phyloP scores from a whole-genome alignment of 208 protist genomes.

The Leptomonas seymouri region DNA sequence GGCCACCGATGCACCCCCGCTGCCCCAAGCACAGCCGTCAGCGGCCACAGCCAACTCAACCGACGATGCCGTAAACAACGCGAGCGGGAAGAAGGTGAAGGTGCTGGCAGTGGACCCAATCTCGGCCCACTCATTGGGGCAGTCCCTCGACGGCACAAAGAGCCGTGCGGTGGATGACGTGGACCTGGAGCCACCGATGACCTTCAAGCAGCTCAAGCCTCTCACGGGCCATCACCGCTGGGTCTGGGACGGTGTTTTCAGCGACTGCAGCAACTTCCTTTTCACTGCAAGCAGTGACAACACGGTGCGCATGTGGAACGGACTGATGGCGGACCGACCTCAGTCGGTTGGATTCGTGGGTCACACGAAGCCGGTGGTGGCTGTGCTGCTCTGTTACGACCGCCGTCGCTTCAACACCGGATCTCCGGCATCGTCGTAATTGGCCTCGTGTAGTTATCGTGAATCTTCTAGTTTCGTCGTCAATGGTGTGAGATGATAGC shows the following conservation, averaged over 20 bases:
- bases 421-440: neutral
- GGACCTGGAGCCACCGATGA: conserved; percentile 37
- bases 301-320: conserved; percentile 77
- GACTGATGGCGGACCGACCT: conserved; percentile 52
- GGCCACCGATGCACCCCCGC: neutral
- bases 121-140: conserved; percentile 6
- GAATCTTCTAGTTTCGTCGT: no score
- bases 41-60: neutral
- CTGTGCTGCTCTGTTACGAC: conserved; percentile 47
- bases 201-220: conserved; percentile 69
- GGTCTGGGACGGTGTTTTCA: conserved; percentile 90
- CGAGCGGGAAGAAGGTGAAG: neutral
- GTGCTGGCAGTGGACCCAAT: conserved; percentile 3
- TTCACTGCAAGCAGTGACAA: conserved; percentile 86
- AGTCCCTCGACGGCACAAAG: conserved; percentile 18
- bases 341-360: conserved; percentile 71
- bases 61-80: neutral
- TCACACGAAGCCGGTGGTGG: conserved; percentile 84
- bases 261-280: conserved; percentile 68
- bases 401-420: conserved; percentile 14
- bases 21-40: neutral
- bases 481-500: no score
- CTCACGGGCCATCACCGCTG: conserved; percentile 76
- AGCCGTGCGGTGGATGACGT: conserved; percentile 51
- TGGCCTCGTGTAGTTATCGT: no score